phyloP scores from a whole-genome alignment of 345 rosid genomes.

The Hirschfeldia incana region DNA sequence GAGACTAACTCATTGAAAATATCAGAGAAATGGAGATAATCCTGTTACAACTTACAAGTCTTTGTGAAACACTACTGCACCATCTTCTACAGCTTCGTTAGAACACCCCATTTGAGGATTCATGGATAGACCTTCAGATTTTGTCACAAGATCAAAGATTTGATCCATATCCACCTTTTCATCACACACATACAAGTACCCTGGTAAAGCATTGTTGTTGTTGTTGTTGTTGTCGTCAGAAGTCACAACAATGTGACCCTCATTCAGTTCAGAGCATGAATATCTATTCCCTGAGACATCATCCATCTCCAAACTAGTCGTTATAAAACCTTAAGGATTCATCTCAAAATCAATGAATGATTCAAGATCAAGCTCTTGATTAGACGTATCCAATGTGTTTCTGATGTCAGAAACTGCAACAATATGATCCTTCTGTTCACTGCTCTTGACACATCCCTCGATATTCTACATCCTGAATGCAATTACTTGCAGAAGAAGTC shows the following conservation, averaged over 20 bases:
- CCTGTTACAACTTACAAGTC: too few relatives aligned
- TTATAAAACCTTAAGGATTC: neutral
- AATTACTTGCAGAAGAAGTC: too few relatives aligned
- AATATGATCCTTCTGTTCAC: neutral
- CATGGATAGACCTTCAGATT: neutral
- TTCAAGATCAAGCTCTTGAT: neutral
- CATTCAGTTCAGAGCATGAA: neutral
- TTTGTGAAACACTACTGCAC: too few relatives aligned
- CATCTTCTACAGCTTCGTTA: too few relatives aligned
- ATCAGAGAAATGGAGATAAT: neutral
- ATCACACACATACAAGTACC: neutral
- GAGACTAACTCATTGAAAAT: neutral
- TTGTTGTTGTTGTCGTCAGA: neutral
- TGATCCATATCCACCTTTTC: neutral
- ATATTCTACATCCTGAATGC: too few relatives aligned
- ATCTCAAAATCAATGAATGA: neutral
- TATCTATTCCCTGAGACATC: neutral
- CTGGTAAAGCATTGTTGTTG: neutral
- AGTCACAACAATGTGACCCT: neutral
- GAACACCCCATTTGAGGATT: too few relatives aligned
- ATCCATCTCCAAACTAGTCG: neutral
- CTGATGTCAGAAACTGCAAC: neutral
- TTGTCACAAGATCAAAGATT: neutral
- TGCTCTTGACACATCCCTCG: neutral
- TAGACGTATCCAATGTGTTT: neutral